Base-by-base conservation (phyloP, 192 early-diverging fungal genomes). In the Coemansia erecta region DNA sequence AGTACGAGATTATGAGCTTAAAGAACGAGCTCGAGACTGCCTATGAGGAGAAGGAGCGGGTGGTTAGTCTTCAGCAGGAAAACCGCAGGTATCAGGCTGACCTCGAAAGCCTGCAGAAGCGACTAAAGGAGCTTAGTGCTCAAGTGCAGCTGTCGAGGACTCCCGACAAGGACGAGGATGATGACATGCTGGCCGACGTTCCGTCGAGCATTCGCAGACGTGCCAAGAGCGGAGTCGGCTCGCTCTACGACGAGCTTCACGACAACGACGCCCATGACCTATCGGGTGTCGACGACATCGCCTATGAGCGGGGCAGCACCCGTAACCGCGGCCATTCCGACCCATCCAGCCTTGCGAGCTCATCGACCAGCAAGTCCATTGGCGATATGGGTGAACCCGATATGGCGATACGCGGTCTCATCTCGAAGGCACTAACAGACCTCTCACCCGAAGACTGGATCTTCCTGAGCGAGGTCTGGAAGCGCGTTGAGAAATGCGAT, bases 401-500 rank as follows among this genome's bases (percentile, higher is more conserved):
- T 2, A 48, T 28, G 35, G 62, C 60, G 0, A 59, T 81, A 44
- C 78, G 62, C 22, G 48, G 68, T 43, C 72, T 64, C 73, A 56
- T 81, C 14, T 46, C 60, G 44, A 23, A 46, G 22, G 47, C 59
- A 46, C 58, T 81, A 46, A 48, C 39, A 12, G 48, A 60, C 42
- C 75, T 60, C 54, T 68, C 73, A n/a, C 55, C 78, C 26, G 68
- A 81, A 44, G 78, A 81, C 53, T 52, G 75, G 61, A 55, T 81
- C 15, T 39, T 76, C 4, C 60, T 81, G 17, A 53, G 52, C 59
- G 78, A 81, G 48, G 64, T 75, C 45, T 81, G 78, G 78, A 75
- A 65, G 47, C 78, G 78, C 53, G 61, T 75, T 37, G 65, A 68
- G 56, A 68, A 72, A 59, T 68, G 61, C 48, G 73, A 81, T 13